Conservation (phyloP, 2,329 filamentous ascomycete species). For the Colletotrichum sp. region DNA sequence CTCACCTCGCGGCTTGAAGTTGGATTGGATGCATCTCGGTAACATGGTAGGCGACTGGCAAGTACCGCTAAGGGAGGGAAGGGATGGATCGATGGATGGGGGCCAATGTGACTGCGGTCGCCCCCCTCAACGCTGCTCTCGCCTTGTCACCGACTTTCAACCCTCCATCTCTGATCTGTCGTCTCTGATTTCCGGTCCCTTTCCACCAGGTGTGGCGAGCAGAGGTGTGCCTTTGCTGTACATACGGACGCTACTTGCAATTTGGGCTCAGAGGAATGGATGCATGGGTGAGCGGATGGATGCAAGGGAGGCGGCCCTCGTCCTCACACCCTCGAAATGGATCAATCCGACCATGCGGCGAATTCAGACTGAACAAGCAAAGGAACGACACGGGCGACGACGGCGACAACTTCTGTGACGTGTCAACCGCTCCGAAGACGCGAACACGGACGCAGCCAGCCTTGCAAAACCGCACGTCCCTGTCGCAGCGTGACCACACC, state of each 20-base stretch:
- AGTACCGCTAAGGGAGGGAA: background rate
- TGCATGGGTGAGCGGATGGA: background rate
- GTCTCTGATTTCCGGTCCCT: background rate
- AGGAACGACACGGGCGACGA: background rate
- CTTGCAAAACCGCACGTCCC: background rate
- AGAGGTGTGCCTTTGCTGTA: background rate
- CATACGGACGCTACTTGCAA: background rate
- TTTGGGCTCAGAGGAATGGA: background rate
- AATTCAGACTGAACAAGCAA: background rate
- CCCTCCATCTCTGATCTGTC: background rate
- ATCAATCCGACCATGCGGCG: background rate
- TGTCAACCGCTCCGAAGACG: background rate
- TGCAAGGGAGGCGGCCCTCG: background rate
- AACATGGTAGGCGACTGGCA: background rate
- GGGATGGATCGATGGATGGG: background rate
- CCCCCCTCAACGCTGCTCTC: background rate
- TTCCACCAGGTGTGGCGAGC: background rate
- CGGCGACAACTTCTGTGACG: background rate
- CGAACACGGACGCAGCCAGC: background rate
- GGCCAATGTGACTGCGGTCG: background rate
- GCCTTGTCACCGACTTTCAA: background rate
- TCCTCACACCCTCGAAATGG: background rate
- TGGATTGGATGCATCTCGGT: background rate
- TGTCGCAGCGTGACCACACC: background rate
- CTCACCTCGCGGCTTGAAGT: background rate